Evolutionary conservation across 148 eudicot genomes (phyloP).

Genomic region (Chenopodium formosanum): DNA sequence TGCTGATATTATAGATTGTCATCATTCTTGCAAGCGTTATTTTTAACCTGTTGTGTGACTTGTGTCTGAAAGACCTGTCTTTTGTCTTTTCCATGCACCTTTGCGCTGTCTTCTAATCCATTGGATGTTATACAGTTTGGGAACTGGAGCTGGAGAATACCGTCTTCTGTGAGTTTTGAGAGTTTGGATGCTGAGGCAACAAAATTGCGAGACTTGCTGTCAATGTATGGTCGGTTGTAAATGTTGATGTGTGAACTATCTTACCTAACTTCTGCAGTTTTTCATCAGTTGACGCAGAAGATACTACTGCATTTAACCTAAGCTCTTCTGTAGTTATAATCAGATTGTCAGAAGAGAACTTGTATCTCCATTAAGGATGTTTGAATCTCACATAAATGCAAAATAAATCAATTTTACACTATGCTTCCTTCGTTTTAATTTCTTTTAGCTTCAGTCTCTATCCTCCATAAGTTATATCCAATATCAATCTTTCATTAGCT

Average conservation of each 20-base stretch:
- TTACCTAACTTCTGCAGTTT: background rate
- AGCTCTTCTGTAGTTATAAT: too few relatives aligned
- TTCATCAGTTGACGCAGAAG: background rate
- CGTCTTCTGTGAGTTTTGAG: slow-evolving; percentile 54
- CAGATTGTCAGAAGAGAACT: background rate
- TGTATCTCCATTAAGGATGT: background rate
- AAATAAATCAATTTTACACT: background rate
- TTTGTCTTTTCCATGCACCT: background rate
- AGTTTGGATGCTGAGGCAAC: slow-evolving; percentile 56
- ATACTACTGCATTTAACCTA: background rate
- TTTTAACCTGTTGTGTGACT: too few relatives aligned
- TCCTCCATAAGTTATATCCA: too few relatives aligned
- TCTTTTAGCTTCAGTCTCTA: too few relatives aligned
- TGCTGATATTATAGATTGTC: too few relatives aligned
- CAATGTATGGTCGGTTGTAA: slow-evolving; percentile 70
- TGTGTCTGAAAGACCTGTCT: background rate
- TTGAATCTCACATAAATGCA: background rate
- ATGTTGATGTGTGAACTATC: background rate
- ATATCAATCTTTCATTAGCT: too few relatives aligned
- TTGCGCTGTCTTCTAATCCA: slow-evolving; percentile 13
- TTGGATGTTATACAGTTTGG: slow-evolving; percentile 49
- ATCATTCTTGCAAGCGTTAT: too few relatives aligned
- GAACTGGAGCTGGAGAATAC: slow-evolving; percentile 97
- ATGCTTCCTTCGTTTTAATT: too few relatives aligned
- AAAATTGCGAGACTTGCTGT: slow-evolving; percentile 59